Evolutionary conservation across 2,329 filamentous ascomycete species (phyloP).

Genomic region (Cytospora paraplurivora): DNA sequence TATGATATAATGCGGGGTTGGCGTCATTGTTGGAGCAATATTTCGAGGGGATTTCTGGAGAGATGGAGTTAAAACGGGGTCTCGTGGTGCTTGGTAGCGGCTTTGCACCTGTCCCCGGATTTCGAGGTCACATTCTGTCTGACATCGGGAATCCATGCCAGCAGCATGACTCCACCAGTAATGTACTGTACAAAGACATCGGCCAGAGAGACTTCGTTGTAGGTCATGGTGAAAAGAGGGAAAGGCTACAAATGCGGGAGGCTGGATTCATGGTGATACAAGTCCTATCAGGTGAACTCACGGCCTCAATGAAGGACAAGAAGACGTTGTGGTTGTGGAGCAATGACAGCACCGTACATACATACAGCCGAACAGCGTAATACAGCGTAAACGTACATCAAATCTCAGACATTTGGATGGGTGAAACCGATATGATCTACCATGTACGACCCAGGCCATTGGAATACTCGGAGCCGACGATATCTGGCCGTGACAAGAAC

Average conservation of each 20-base stretch:
- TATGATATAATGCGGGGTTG: constrained; percentile 16
- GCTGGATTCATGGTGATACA: constrained; percentile 9
- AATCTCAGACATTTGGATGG: background rate
- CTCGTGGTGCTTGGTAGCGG: constrained; percentile 21
- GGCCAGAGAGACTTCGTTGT: constrained; percentile 6
- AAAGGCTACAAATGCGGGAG: background rate
- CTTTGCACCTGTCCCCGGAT: constrained; percentile 23
- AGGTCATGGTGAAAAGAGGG: background rate
- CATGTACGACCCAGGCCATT: background rate
- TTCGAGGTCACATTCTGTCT: constrained; percentile 25
- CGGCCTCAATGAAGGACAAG: constrained; percentile 20
- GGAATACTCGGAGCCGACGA: background rate
- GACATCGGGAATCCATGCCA: constrained; percentile 5
- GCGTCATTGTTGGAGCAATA: constrained; percentile 26
- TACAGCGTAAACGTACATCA: background rate
- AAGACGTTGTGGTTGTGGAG: constrained; percentile 20
- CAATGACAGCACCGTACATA: constrained; percentile 28
- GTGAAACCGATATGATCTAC: background rate
- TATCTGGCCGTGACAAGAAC: background rate
- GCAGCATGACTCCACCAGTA: constrained; percentile 14
- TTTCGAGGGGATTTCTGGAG: background rate
- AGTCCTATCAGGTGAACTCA: background rate
- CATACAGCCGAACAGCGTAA: background rate
- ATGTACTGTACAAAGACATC: constrained; percentile 14
- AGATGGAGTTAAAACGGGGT: constrained; percentile 18